Base-by-base conservation (phyloP, 176 grass and related monocot genomes). In the Puya raimondii region DNA sequence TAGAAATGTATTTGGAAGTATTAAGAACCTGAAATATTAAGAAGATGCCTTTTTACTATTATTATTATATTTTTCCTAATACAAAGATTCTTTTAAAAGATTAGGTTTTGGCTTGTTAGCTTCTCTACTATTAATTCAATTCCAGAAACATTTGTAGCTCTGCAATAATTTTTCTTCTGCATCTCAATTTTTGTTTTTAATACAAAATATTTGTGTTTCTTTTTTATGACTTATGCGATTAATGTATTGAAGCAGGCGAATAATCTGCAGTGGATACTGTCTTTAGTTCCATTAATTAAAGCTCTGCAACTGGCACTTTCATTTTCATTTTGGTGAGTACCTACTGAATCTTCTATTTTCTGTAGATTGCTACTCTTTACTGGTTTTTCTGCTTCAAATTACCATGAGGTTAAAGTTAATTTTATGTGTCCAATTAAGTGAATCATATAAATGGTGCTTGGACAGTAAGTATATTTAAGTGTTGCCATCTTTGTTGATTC, bases 231-330 rank as follows among this genome's bases (percentile, higher is more conserved):
- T 66, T 66, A 20, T 42, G 23, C 33, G 23, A 11, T 57, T 71
- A 8, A 54, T 57, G n/a, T 64, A 23, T 69, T 50, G 17, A 13
- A 1, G 5, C 81, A 97, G 86, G 80, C 69, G 25, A 97, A 85
- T 64, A 87, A 92, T 77, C 81, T 97, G 1, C 93, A 97, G 50
- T 90, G 93, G 89, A 97, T 97, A 74, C 72, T 97, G 70, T 82
- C 93, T 23, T 51, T 89, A 53, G 86, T 90, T 16, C 89, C 93
- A 0, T 61, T 92, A 71, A 81, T 87, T 75, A 97, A 97, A 50
- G 80, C 84, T 66, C 74, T 97, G 11, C 93, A 97, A 76, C 85
- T 92, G 70, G 84, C 79, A 6, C 89, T 97, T 71, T 91, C 93
- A 14, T 92, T 92, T 69, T 84, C 88, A 3, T 97, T 97, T 79